phyloP scores from a whole-genome alignment of 371 early-diverging fungal genomes.

The Mucor indicus region DNA sequence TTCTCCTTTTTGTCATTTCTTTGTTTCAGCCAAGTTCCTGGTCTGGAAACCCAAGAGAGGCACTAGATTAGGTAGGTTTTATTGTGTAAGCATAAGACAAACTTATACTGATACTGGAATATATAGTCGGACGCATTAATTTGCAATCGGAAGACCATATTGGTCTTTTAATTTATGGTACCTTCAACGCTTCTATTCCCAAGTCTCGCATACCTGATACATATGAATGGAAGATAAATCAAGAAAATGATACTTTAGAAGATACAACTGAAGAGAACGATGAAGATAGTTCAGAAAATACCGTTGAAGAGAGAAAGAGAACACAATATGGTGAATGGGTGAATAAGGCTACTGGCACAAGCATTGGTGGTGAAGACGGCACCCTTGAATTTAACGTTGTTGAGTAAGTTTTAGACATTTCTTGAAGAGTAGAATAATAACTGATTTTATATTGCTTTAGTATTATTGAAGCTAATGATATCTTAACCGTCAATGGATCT shows the following conservation, averaged over 20 bases:
- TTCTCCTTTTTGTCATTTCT: conserved; percentile 81
- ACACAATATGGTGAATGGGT: conserved; percentile 62
- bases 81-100: not conserved
- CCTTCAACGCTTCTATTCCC: conserved; percentile 94
- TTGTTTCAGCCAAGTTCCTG: conserved; percentile 66
- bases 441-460: conserved; percentile 27
- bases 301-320: conserved; percentile 27
- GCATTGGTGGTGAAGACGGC: conserved; percentile 57
- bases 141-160: conserved; percentile 94
- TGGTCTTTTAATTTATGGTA: conserved; percentile 87
- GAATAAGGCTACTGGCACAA: conserved; percentile 46
- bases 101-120: not conserved
- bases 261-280: conserved; percentile 35
- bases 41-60: conserved; percentile 84
- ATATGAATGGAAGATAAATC: conserved; percentile 67
- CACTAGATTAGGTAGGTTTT: conserved; percentile 54
- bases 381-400: conserved; percentile 57
- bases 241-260: conserved; percentile 30
- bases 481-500: conserved; percentile 73
- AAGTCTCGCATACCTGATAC: conserved; percentile 73
- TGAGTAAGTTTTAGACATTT: conserved; percentile 45
- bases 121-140: conserved; percentile 81
- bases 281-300: conserved; percentile 12
- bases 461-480: conserved; percentile 70
- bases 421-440: no score